Conservation (phyloP, 2,329 filamentous ascomycete genomes). For the Thelonectria rubi region DNA sequence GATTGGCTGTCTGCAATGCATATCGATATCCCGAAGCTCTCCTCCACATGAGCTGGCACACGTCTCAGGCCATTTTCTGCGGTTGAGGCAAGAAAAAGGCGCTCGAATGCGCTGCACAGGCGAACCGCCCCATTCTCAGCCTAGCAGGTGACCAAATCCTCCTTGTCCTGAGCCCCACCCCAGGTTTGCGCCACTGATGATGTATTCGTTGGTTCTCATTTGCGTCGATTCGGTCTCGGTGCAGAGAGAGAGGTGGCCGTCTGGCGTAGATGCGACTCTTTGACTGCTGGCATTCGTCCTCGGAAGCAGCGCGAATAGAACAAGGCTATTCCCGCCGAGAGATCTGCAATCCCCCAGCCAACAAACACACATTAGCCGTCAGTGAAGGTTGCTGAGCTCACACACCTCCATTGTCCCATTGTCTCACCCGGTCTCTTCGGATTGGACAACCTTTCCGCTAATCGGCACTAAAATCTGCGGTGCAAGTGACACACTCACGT, state of each 20-base stretch:
- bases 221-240: no score
- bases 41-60: constrained; percentile 2
- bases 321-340: neutral
- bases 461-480: constrained; percentile 30
- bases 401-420: neutral
- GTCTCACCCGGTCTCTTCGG: constrained; percentile 3
- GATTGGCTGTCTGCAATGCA: neutral
- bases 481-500: constrained; percentile 32
- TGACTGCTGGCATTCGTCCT: no score
- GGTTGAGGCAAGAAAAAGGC: constrained; percentile 15
- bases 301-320: neutral
- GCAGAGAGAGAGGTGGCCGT: no score
- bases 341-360: neutral
- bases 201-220: neutral
- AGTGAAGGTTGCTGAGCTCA: neutral
- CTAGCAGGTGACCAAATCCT: constrained; percentile 22
- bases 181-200: constrained; percentile 9
- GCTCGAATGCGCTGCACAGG: constrained; percentile 19
- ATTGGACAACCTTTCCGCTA: constrained; percentile 28
- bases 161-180: constrained; percentile 17
- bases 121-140: constrained; percentile 11
- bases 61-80: constrained; percentile 14
- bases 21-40: constrained; percentile 3
- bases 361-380: neutral
- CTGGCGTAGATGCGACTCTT: no score